Evolutionary conservation across 2,329 filamentous ascomycete species (phyloP).

Genomic region (Pseudogymnoascus sp.): DNA sequence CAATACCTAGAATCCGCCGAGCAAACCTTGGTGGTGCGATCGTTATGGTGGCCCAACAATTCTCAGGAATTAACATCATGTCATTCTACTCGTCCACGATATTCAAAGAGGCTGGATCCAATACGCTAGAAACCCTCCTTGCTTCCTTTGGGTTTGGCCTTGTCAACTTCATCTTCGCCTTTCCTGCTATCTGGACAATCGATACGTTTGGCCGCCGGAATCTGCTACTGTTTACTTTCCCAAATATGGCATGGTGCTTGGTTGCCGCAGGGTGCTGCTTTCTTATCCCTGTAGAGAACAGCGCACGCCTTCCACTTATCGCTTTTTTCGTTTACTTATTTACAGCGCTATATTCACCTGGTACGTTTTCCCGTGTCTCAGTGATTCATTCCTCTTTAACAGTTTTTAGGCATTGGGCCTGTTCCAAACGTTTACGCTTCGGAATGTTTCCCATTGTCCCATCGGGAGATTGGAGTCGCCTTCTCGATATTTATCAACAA

Average conservation of each 20-base stretch:
- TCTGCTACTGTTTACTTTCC: slow-evolving; percentile 54
- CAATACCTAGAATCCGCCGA: slow-evolving; percentile 58
- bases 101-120: slow-evolving; percentile 38
- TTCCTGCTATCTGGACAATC: slow-evolving; percentile 58
- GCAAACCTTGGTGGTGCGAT: slow-evolving; percentile 69
- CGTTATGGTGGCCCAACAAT: slow-evolving; percentile 54
- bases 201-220: slow-evolving; percentile 42
- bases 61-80: slow-evolving; percentile 38
- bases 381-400: not conserved
- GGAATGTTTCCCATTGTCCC: slow-evolving; percentile 49
- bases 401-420: slow-evolving; percentile 36
- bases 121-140: slow-evolving; percentile 41
- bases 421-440: slow-evolving; percentile 48
- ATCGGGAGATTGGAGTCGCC: slow-evolving; percentile 37
- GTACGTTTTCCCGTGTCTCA: slow-evolving; percentile 27
- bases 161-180: slow-evolving; percentile 57
- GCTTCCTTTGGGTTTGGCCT: slow-evolving; percentile 58
- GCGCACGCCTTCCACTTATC: slow-evolving; percentile 44
- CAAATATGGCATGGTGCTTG: slow-evolving; percentile 59
- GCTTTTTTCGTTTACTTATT: slow-evolving; percentile 58
- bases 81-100: slow-evolving; percentile 44
- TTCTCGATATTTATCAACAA: slow-evolving; percentile 31
- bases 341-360: slow-evolving; percentile 55
- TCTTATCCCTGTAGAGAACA: slow-evolving; percentile 27
- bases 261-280: slow-evolving; percentile 45